Conservation (phyloP, 2,329 filamentous ascomycete species). For the Incumbomyces delicatus region DNA sequence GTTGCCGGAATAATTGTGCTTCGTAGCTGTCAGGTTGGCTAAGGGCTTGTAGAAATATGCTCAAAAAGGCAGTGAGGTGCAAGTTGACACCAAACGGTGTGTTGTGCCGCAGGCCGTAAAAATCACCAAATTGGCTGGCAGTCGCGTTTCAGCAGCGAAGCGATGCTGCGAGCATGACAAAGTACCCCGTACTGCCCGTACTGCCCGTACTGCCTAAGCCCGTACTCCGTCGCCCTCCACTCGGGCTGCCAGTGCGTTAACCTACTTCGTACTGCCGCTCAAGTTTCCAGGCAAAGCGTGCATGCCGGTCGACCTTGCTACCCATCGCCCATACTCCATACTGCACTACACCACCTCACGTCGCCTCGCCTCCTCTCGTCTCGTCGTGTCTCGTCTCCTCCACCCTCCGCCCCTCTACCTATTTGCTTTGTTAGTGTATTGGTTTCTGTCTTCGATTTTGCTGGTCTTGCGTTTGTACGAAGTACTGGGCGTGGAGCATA, state of each 20-base stretch:
- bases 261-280: too few species aligned
- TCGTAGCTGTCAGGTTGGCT: background rate
- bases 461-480: background rate
- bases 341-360: background rate
- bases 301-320: too few species aligned
- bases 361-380: too few species aligned
- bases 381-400: too few species aligned
- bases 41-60: too few species aligned
- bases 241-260: too few species aligned
- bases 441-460: slow-evolving; percentile 4
- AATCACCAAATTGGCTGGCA: slow-evolving; percentile 4
- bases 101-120: background rate
- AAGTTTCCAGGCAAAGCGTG: too few species aligned
- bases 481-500: background rate
- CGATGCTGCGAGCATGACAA: too few species aligned
- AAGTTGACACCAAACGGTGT: background rate
- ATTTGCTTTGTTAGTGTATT: slow-evolving; percentile 3
- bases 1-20: background rate
- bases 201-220: too few species aligned
- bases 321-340: background rate
- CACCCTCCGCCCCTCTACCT: background rate
- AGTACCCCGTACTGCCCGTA: too few species aligned
- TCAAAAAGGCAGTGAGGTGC: background rate
- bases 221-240: too few species aligned
- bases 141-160: slow-evolving; percentile 7